A percentile compares a stretch with the other conserved stretches of the same genome.
These are phyloP conservation scores for Leccinum insolens DNA, from an alignment of 1,284 basidiomycete genomes.

Conservation along the genomic window DNA sequence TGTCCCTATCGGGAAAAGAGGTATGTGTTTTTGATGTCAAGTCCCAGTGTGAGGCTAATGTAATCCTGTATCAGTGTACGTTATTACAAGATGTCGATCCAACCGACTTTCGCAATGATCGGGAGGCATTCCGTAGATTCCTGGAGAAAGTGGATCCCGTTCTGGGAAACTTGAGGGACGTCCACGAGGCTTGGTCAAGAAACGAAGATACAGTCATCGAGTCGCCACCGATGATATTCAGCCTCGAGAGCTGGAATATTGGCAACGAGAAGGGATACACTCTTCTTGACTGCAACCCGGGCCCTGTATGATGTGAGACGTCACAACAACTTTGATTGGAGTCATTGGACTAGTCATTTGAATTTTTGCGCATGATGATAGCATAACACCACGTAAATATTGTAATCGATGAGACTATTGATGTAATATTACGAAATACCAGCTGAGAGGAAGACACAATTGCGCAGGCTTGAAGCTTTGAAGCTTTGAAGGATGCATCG, in stretches of 20 bases:
- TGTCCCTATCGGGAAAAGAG: constrained; percentile 49
- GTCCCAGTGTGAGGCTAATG: background rate
- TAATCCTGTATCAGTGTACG: constrained; percentile 38
- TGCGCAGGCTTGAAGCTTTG: background rate
- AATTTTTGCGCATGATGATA: background rate
- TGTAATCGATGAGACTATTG: background rate
- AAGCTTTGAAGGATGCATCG: too few relatives aligned
- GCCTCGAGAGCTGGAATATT: constrained; percentile 35
- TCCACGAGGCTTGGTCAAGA: constrained; percentile 29
- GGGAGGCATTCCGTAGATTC: constrained; percentile 40
- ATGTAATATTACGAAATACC: background rate
- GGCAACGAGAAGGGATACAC: constrained; percentile 23
- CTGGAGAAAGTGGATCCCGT: constrained; percentile 43
- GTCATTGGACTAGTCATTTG: background rate
- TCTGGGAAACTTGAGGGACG: constrained; percentile 43
- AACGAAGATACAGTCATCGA: constrained; percentile 24
- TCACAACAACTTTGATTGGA: background rate
- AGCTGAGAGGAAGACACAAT: background rate
- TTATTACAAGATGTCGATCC: constrained; percentile 47
- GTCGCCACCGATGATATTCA: constrained; percentile 32
- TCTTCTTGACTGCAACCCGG: constrained; percentile 22
- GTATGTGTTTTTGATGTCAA: constrained; percentile 29
- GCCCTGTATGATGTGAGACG: background rate
- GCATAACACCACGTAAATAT: background rate
- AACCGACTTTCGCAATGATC: constrained; percentile 44